Evolutionary conservation across 352 stramenopile genomes (phyloP), one percentile per base, ranked within the genome.

Genomic region (Phytopythium litorale): DNA sequence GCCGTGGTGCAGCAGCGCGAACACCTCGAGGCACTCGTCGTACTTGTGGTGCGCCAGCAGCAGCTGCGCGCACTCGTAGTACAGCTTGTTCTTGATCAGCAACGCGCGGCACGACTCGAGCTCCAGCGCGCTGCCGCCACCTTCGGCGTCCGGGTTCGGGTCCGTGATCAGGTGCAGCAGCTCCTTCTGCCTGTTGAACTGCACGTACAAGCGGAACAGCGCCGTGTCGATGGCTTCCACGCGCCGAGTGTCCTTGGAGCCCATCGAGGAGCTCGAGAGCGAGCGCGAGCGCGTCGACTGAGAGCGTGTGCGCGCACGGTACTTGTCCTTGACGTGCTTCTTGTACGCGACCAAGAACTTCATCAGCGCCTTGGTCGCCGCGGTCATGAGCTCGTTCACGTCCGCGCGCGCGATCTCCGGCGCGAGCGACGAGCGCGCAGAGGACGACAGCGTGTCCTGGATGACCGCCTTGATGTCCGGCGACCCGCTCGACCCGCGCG

Each of bases 141-240:
- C 63, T 25, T 79, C 79, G 0, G 89, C 81, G 13, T 76, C 68
- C 0, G 80, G 72, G n/a, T 72, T 87, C 49, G 72, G 79, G 35
- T 94, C 87, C 13, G 88, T 72, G 23, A 96, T 85, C 15, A 96
- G 77, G 50, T 75, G 65, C 21, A 92, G 67, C 46, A 94, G 66
- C 58, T 96, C 87, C 58, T 92, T 90, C 37, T 93, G 83, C 46
- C 79, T 79, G 63, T 89, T 86, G 60, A 89, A 92, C 40, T 79
- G 78, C 15, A 92, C 73, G 58, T 91, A 94, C 23, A 96, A 69
- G 12, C 81, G 83, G 49, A 96, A 89, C 1, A 96, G 70, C 21
- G 87, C 87, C 19, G 87, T 96, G 64, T 96, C 87, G 49, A 96
- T 89, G 6, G 87, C 87, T 73, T 96, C 87, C 1, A 82, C 70